Conservation (phyloP, 179 eudicot genomes). For the Pouteria campechiana region DNA sequence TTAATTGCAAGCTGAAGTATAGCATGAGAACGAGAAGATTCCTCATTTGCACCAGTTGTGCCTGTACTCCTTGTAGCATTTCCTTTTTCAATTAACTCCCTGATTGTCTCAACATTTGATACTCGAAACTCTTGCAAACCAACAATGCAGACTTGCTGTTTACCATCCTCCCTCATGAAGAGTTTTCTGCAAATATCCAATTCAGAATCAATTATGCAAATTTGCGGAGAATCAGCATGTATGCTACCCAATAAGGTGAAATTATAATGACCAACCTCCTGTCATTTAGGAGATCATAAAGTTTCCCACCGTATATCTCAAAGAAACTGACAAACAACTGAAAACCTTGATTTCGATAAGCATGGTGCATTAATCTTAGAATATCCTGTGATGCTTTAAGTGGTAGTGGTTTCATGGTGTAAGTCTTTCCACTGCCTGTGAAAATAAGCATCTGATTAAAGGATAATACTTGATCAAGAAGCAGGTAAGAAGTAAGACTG, state of each 20-base stretch:
- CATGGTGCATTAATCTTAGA: constrained; percentile 67
- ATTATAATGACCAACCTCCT: constrained; percentile 45
- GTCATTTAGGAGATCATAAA: constrained; percentile 84
- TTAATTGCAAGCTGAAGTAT: constrained; percentile 89
- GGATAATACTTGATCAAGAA: neutral
- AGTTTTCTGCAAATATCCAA: constrained; percentile 43
- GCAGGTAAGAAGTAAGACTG: neutral
- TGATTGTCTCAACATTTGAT: constrained; percentile 56
- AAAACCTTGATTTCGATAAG: constrained; percentile 86
- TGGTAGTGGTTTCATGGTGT: constrained; percentile 94
- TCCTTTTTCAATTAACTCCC: constrained; percentile 86
- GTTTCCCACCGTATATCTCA: constrained; percentile 97
- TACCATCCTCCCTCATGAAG: constrained; percentile 95
- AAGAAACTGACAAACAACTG: constrained; percentile 89
- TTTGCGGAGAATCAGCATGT: no score
- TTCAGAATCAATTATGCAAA: no score
- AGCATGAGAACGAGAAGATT: constrained; percentile 97
- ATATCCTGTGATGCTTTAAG: constrained; percentile 82
- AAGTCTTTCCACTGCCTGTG: constrained; percentile 96
- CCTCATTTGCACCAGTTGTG: constrained; percentile 97
- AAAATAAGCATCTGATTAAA: constrained; percentile 4
- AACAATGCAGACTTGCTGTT: constrained; percentile 92
- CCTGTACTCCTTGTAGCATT: constrained; percentile 93
- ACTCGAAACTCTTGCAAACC: constrained; percentile 92
- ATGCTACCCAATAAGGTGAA: no score